Percentiles rank a stretch among this genome's conserved stretches.
Evolutionary conservation across 23 red algal species (phyloP).

Genomic region (Gracilaria vermiculophylla): DNA sequence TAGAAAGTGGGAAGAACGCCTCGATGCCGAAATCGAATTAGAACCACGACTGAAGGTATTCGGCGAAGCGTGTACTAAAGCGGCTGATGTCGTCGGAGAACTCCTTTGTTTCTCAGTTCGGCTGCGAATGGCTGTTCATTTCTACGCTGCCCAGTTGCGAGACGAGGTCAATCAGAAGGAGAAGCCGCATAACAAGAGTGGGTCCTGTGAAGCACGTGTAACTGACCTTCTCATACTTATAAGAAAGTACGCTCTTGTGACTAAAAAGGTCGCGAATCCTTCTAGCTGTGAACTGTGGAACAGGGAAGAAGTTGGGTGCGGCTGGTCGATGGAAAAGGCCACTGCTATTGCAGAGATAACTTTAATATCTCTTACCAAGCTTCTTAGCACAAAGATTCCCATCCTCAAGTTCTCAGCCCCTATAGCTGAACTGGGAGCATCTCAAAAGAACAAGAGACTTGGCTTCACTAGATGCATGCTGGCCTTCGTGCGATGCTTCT

Average conservation of each 20-base stretch:
- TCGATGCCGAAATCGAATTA: constrained; percentile 58
- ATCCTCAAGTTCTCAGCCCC: constrained; percentile 38
- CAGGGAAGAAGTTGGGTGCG: constrained; percentile 17
- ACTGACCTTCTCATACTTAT: constrained; percentile 52
- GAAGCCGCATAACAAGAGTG: background rate
- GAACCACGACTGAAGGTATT: constrained; percentile 54
- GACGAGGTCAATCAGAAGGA: constrained; percentile 26
- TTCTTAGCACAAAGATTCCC: constrained; percentile 62
- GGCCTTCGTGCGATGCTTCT: constrained; percentile 37
- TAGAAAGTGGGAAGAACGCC: constrained; percentile 23
- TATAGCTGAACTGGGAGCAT: constrained; percentile 25
- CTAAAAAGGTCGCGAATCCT: constrained; percentile 51
- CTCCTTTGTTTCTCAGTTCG: constrained; percentile 65
- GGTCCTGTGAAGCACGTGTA: constrained; percentile 26
- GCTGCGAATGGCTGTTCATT: constrained; percentile 65
- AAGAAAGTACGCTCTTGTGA: constrained; percentile 34
- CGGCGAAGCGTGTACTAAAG: constrained; percentile 44
- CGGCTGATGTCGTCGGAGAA: constrained; percentile 49
- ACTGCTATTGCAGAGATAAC: constrained; percentile 24
- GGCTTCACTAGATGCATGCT: constrained; percentile 66
- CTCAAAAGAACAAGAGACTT: constrained; percentile 68
- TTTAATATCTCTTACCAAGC: constrained; percentile 51
- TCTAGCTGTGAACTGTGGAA: constrained; percentile 13
- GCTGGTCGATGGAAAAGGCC: constrained; percentile 55
- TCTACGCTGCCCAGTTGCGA: constrained; percentile 50